Conservation (phyloP, 2,329 filamentous ascomycete species). For the Xylariaceae sp. region DNA sequence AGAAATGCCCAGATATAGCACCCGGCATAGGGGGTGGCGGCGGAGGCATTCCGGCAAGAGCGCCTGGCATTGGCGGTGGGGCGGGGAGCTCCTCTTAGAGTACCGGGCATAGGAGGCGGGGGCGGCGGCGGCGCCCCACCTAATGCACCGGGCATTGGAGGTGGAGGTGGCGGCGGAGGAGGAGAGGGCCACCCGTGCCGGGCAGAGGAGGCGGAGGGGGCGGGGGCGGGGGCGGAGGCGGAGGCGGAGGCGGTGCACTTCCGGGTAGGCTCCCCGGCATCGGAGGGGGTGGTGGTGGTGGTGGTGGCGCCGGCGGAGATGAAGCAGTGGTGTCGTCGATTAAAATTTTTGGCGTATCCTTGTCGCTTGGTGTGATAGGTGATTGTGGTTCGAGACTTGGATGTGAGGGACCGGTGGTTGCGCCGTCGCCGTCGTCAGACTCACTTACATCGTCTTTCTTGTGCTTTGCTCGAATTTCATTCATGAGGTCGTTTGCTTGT, state of each 20-base stretch:
- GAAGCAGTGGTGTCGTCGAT: slow-evolving; percentile 45
- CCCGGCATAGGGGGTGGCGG: slow-evolving; percentile 62
- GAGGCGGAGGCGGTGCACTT: slow-evolving; percentile 38
- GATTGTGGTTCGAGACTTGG: slow-evolving; percentile 68
- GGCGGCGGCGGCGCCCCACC: slow-evolving; percentile 43
- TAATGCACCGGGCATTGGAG: slow-evolving; percentile 44
- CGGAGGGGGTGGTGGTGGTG: slow-evolving; percentile 48
- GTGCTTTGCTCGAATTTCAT: slow-evolving; percentile 71
- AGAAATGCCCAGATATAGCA: slow-evolving; percentile 69
- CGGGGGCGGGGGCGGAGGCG: slow-evolving; percentile 32
- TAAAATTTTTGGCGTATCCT: slow-evolving; percentile 55
- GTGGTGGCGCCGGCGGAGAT: slow-evolving; percentile 46
- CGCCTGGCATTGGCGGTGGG: slow-evolving; percentile 60
- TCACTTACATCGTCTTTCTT: slow-evolving; percentile 70
- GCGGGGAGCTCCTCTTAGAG: slow-evolving; percentile 42
- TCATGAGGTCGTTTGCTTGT: slow-evolving; percentile 62
- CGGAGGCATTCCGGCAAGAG: slow-evolving; percentile 37
- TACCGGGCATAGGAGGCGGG: slow-evolving; percentile 34
- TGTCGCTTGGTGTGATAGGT: slow-evolving; percentile 63
- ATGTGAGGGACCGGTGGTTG: slow-evolving; percentile 71
- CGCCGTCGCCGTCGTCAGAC: slow-evolving; percentile 63
- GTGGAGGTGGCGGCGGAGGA: slow-evolving; percentile 35
- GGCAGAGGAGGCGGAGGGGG: slow-evolving; percentile 47
- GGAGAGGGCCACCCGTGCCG: slow-evolving; percentile 30
- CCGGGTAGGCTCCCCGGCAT: slow-evolving; percentile 34